These are phyloP conservation scores for Cadophora malorum DNA, from an alignment of 2,329 filamentous ascomycete genomes.

Conservation along the genomic window DNA sequence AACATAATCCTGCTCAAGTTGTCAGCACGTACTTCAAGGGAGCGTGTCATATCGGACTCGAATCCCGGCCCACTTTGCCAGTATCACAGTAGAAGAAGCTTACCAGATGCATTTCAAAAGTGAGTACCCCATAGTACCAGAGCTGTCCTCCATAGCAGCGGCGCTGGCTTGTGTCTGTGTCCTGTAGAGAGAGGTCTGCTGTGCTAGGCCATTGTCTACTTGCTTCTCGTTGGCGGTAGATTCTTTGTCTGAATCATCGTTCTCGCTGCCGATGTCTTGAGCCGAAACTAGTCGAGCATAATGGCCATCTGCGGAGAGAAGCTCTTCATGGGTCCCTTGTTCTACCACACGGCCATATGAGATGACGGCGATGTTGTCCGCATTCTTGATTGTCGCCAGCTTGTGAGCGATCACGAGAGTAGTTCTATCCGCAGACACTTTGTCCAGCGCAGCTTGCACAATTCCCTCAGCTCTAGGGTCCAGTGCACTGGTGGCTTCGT, in stretches of 20 bases:
- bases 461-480: slow-evolving; percentile 22
- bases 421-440: slow-evolving; percentile 16
- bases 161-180: slow-evolving; percentile 5
- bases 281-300: slow-evolving; percentile 25
- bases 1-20: slow-evolving; percentile 20
- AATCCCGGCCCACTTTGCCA: background rate
- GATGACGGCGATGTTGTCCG: slow-evolving; percentile 22
- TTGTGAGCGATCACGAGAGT: slow-evolving; percentile 19
- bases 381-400: slow-evolving; percentile 22
- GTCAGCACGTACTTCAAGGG: background rate
- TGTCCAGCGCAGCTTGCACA: slow-evolving; percentile 17
- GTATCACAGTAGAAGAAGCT: background rate
- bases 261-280: slow-evolving; percentile 18
- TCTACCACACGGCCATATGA: slow-evolving; percentile 21
- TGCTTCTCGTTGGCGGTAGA: slow-evolving; percentile 6
- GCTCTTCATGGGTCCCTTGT: slow-evolving; percentile 21
- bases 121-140: slow-evolving; percentile 23
- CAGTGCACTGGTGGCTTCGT: slow-evolving; percentile 22
- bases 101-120: slow-evolving; percentile 28
- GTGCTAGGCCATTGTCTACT: background rate
- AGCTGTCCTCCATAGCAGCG: slow-evolving; percentile 14
- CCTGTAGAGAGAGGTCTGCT: slow-evolving; percentile 18
- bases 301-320: slow-evolving; percentile 19
- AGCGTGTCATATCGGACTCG: background rate
- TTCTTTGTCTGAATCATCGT: slow-evolving; percentile 15